Base-by-base conservation (phyloP, 768 basidiomycete genomes). In the Serendipita sp. region DNA sequence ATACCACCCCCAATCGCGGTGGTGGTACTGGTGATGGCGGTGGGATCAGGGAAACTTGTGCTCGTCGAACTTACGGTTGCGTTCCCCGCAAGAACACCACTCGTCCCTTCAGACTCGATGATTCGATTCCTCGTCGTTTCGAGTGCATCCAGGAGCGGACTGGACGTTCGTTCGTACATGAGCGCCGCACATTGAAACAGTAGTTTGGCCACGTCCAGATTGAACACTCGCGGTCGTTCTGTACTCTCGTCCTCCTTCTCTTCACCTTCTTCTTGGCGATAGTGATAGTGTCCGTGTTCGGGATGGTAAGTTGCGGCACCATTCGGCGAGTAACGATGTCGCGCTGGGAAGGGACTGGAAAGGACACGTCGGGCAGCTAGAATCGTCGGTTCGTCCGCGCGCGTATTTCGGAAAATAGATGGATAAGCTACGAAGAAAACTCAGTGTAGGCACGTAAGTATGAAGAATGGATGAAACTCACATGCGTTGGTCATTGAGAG, bases 151-250 rank as follows among this genome's bases (percentile, higher is more conserved):
- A 65, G 65, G 3, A 68, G 63, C 15, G 68, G 65, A 16, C 60
- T 51, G 1, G 67, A 67, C 1, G 69, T 69, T 11, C 68, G 69
- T 48, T 69, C 68, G 52, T 70, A 70, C 67, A 68, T 70, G 16
- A 70, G 52, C 2, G 69, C 68, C 15, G 69, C 65, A 38, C 69
- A 70, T 63, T 70, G 69, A 44, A 70, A 69, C 65, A 69, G 58
- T 3, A 69, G 41, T 41, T 69, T 69, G 4, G 68, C 68, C 45
- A 66, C 67, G 63, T 70, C 69, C 2, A 70, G 64, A 58, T 70
- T 68, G 51, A 70, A 70, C 38, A 66, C 23, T 8, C 69, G 68
- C 47, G 62, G 67, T 3, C 64, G 58, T 30, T 64, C 64, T 23
- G 23, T 23, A 23, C 23, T 23, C 23, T 23, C 23, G 23, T 23